These are phyloP conservation scores for Neodidymelliopsis sp. DNA, from an alignment of 2,329 filamentous ascomycete species.

Conservation along the genomic window DNA sequence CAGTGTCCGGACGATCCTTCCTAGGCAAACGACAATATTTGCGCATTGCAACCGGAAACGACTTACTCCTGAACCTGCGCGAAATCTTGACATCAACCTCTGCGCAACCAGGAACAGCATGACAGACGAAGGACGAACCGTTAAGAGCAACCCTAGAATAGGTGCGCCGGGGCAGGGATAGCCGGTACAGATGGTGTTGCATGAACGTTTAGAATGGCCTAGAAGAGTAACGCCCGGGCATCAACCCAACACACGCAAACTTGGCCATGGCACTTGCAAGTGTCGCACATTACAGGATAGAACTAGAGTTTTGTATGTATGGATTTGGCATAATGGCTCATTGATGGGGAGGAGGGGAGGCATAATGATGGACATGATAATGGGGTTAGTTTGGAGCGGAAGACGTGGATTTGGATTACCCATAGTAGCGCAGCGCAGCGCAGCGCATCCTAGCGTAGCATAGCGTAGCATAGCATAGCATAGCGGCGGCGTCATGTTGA, in stretches of 20 bases:
- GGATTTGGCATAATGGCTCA: slow-evolving; percentile 9
- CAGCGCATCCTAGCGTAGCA: no score
- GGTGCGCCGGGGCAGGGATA: slow-evolving; percentile 29
- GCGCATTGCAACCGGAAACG: slow-evolving; percentile 3
- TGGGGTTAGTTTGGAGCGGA: slow-evolving; percentile 4
- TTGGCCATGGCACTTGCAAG: slow-evolving; percentile 13
- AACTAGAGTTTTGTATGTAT: slow-evolving; percentile 18
- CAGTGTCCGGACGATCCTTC: slow-evolving; percentile 10
- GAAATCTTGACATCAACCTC: slow-evolving; percentile 1
- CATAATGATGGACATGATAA: slow-evolving; percentile 6
- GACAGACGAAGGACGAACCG: slow-evolving; percentile 4
- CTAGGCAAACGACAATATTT: not conserved
- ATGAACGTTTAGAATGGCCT: slow-evolving; percentile 41
- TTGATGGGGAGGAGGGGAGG: not conserved
- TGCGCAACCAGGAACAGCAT: slow-evolving; percentile 14
- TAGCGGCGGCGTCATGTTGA: slow-evolving; percentile 19
- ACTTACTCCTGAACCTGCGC: slow-evolving; percentile 1
- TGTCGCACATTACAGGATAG: slow-evolving; percentile 22
- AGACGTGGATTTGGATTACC: no score
- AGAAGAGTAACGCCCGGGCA: slow-evolving; percentile 23
- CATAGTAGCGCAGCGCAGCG: no score
- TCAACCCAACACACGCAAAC: slow-evolving; percentile 19
- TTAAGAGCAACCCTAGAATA: slow-evolving; percentile 25
- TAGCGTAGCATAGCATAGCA: no score
- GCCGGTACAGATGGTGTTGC: slow-evolving; percentile 38